Conservation (phyloP, 1,139 yeast species). For the Taphrina pruni region DNA sequence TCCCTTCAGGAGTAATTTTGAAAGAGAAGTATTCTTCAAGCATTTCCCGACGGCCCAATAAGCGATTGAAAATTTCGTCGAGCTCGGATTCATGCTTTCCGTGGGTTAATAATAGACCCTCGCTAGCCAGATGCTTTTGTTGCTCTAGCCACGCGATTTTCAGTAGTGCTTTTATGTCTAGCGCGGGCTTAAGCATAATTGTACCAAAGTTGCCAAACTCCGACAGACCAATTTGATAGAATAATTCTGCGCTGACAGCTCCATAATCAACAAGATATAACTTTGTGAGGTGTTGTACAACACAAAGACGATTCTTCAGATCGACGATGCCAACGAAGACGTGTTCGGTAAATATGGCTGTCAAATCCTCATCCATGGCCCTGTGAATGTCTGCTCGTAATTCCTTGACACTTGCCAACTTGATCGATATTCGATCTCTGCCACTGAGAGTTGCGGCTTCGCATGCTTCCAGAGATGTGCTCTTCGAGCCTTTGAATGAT, state of each 20-base stretch:
- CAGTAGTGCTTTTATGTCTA: conserved; percentile 52
- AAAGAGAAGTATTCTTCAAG: conserved; percentile 76
- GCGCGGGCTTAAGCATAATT: conserved; percentile 54
- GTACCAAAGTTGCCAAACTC: conserved; percentile 85
- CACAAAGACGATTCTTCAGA: conserved; percentile 67
- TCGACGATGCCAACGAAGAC: conserved; percentile 86
- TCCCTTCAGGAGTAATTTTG: conserved; percentile 53
- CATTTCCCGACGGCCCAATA: conserved; percentile 72
- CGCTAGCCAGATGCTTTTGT: conserved; percentile 9
- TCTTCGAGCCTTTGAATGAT: conserved; percentile 12
- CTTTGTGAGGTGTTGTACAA: conserved; percentile 81
- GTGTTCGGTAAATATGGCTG: conserved; percentile 71
- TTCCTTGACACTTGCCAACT: conserved; percentile 63
- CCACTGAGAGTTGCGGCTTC: conserved; percentile 37
- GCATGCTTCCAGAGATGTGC: not conserved
- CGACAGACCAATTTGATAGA: conserved; percentile 77
- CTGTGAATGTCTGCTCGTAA: conserved; percentile 62
- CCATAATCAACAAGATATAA: conserved; percentile 83
- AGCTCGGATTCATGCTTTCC: not conserved
- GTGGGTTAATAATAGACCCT: not conserved
- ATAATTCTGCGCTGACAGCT: conserved; percentile 67
- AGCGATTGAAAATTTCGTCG: conserved; percentile 48
- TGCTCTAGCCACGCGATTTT: conserved; percentile 49
- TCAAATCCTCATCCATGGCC: conserved; percentile 60
- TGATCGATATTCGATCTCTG: conserved; percentile 42